Percentiles rank a stretch among this genome's conserved stretches.
Evolutionary conservation across 257 asterid genomes (phyloP).

Genomic region (Primulina huaijiensis): DNA sequence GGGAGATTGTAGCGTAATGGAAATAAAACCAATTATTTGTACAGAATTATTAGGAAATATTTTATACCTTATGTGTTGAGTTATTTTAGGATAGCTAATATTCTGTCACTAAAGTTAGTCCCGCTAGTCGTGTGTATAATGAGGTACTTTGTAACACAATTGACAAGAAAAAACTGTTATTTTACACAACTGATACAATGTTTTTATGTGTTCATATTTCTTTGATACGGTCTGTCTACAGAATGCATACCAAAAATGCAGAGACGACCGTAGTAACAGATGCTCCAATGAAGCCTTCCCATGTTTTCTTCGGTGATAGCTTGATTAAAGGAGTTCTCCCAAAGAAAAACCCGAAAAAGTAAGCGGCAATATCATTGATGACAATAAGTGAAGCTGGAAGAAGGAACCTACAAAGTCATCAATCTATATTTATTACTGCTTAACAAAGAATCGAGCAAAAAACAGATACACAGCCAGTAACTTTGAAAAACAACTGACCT

Average conservation of each 20-base stretch:
- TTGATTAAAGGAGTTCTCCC: slow-evolving; percentile 95
- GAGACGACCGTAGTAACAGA: slow-evolving; percentile 79
- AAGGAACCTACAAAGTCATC: slow-evolving; percentile 80
- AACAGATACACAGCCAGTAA: neutral
- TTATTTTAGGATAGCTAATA: too few species aligned
- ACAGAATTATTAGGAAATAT: too few species aligned
- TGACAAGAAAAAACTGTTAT: too few species aligned
- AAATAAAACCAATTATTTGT: too few species aligned
- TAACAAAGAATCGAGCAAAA: slow-evolving; percentile 11
- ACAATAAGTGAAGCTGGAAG: slow-evolving; percentile 95
- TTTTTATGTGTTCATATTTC: too few species aligned
- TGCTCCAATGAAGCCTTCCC: slow-evolving; percentile 99
- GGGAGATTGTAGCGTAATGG: too few species aligned
- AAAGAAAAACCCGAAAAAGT: slow-evolving; percentile 81
- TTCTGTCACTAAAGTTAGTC: too few species aligned
- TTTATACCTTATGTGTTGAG: too few species aligned
- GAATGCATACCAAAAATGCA: slow-evolving; percentile 74
- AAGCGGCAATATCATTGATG: slow-evolving; percentile 89
- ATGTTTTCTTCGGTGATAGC: slow-evolving; percentile 94
- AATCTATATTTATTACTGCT: slow-evolving; percentile 29
- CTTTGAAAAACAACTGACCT: neutral
- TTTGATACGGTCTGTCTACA: neutral
- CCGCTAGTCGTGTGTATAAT: too few species aligned
- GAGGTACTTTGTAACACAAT: too few species aligned
- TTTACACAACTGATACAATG: too few species aligned